These are phyloP conservation scores for Backusella parvicylindrica DNA, from an alignment of 192 early-diverging fungal genomes.

Conservation along the genomic window DNA sequence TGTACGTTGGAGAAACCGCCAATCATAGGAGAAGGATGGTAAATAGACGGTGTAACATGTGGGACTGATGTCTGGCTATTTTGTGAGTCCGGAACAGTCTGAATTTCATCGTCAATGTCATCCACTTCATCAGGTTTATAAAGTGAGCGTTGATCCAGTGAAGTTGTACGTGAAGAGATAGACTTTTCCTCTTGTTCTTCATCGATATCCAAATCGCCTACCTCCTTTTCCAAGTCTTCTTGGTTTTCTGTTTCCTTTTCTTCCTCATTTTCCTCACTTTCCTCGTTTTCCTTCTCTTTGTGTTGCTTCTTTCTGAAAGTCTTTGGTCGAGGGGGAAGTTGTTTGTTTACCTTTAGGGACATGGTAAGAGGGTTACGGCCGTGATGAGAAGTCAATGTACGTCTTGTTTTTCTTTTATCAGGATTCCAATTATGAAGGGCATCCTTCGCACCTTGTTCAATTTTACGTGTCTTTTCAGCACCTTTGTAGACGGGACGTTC, in stretches of 20 bases:
- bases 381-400: conserved; percentile 31
- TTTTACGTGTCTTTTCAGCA: conserved; percentile 19
- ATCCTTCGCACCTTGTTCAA: conserved; percentile 22
- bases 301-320: too few species aligned
- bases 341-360: conserved; percentile 11
- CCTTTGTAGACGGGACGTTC: conserved; percentile 22
- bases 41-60: background rate
- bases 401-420: conserved; percentile 21
- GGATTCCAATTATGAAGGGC: conserved; percentile 27
- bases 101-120: background rate
- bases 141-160: background rate
- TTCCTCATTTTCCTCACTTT: background rate
- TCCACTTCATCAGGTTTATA: conserved; percentile 1
- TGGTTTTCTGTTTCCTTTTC: too few species aligned
- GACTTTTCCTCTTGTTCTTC: background rate
- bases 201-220: background rate
- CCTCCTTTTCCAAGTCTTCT: background rate
- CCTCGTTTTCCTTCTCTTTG: background rate
- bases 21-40: background rate
- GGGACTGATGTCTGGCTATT: background rate
- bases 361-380: conserved; percentile 16
- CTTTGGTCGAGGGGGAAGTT: conserved; percentile 10
- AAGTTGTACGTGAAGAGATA: background rate
- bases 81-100: too few species aligned
- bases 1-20: conserved; percentile 10